These are phyloP conservation scores for Trypanosoma melophagium DNA, from an alignment of 208 protist species.

Conservation along the genomic window DNA sequence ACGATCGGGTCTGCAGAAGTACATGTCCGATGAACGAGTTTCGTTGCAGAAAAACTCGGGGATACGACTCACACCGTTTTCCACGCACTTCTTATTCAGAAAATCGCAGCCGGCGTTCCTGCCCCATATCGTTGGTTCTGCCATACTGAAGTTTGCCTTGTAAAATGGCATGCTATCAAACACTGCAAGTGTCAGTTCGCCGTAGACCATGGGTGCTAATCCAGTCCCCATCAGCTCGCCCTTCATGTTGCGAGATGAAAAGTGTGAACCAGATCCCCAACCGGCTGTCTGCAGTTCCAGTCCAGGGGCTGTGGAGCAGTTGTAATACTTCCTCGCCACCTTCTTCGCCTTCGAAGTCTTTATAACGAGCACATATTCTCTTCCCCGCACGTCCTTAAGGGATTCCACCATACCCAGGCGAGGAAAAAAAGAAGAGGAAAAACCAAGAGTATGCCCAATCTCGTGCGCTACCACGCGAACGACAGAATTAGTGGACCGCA, in stretches of 20 bases:
- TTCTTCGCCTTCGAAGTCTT: background rate
- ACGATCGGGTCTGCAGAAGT: background rate
- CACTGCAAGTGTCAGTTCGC: constrained; percentile 30
- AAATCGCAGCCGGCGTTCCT: constrained; percentile 29
- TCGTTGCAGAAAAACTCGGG: background rate
- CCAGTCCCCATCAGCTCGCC: too few relatives aligned
- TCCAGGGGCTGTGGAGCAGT: background rate
- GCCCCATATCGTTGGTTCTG: constrained; percentile 34
- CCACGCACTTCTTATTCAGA: background rate
- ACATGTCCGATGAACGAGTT: background rate
- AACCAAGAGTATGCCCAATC: background rate
- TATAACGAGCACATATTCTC: background rate
- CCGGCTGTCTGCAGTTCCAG: background rate
- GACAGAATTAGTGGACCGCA: constrained; percentile 9
- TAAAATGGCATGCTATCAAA: constrained; percentile 49
- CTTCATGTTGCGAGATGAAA: too few relatives aligned
- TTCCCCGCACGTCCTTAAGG: background rate
- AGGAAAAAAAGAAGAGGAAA: background rate
- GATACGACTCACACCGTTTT: background rate
- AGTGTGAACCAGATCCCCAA: background rate
- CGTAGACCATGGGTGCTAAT: too few relatives aligned
- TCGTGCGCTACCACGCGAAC: background rate
- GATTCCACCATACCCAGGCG: background rate
- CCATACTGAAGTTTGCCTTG: constrained; percentile 13
- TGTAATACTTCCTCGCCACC: background rate